phyloP scores from a whole-genome alignment of 2,329 filamentous ascomycete species.

The Diplocarpon rosae region DNA sequence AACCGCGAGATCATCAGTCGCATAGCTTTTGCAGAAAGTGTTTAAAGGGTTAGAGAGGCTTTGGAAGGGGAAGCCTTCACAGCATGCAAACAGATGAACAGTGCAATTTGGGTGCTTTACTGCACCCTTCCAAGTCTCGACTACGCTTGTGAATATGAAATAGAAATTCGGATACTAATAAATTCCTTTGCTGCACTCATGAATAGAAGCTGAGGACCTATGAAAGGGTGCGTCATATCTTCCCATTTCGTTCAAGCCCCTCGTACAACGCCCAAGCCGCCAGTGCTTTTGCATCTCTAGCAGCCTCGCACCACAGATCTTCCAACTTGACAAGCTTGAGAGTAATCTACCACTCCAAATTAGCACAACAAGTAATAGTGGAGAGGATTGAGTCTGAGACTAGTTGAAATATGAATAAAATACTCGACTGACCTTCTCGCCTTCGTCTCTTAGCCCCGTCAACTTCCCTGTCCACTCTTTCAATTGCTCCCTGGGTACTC shows the following conservation, averaged over 20 bases:
- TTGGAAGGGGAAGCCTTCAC: too few species aligned
- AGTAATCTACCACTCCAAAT: conserved; percentile 34
- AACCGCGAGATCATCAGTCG: too few species aligned
- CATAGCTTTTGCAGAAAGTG: too few species aligned
- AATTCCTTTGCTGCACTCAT: too few species aligned
- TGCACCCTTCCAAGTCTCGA: too few species aligned
- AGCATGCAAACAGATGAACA: too few species aligned
- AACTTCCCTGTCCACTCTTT: conserved; percentile 44
- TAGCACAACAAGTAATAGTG: not conserved
- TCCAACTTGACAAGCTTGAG: conserved; percentile 43
- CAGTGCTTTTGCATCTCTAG: conserved; percentile 48
- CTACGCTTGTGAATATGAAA: too few species aligned
- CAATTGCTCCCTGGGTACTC: conserved; percentile 38
- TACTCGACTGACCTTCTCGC: conserved; percentile 34
- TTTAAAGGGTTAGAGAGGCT: too few species aligned
- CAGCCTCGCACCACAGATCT: conserved; percentile 46
- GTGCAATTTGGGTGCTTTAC: too few species aligned
- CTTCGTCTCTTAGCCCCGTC: conserved; percentile 45
- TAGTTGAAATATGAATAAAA: too few species aligned
- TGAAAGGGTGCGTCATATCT: not conserved
- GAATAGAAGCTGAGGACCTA: too few species aligned
- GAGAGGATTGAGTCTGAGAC: not conserved
- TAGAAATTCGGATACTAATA: too few species aligned
- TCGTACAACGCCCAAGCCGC: conserved; percentile 48
- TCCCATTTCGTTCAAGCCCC: conserved; percentile 33